Conservation (phyloP, 805 yeast genomes). For the Saturnispora halmiae region DNA sequence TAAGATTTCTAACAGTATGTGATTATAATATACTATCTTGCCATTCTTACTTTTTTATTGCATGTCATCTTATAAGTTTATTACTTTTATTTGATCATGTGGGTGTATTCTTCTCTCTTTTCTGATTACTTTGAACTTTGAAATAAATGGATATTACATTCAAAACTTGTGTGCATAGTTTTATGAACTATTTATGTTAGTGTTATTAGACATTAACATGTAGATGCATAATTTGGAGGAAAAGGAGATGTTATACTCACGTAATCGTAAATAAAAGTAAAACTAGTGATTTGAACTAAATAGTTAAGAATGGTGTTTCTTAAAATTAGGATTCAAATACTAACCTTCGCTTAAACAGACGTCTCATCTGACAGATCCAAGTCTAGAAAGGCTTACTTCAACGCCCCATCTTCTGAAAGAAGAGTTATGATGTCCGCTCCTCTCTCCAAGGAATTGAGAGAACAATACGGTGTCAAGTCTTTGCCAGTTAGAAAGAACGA, state of each 20-base stretch:
- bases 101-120: slow-evolving; percentile 6
- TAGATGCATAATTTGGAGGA: no score
- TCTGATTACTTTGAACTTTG: background rate
- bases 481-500: slow-evolving; percentile 98
- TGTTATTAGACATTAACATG: no score
- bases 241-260: no score
- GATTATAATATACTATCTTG: background rate
- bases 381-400: slow-evolving; percentile 99
- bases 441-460: slow-evolving; percentile 96
- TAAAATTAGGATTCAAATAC: slow-evolving; percentile 15
- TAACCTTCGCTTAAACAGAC: slow-evolving; percentile 46
- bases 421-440: slow-evolving; percentile 96
- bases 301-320: background rate
- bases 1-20: slow-evolving; percentile 30
- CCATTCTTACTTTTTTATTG: slow-evolving; percentile 1
- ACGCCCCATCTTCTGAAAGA: slow-evolving; percentile 93
- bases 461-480: slow-evolving; percentile 91
- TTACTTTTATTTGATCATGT: slow-evolving; percentile 6
- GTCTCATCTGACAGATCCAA: slow-evolving; percentile 99
- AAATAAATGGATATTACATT: no score
- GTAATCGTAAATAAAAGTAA: slow-evolving; percentile 1
- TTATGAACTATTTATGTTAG: no score
- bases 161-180: no score
- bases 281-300: background rate
- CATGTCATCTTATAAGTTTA: slow-evolving; percentile 5